Evolutionary conservation across 345 rosid genomes (phyloP), one percentile per base, ranked within the genome.

Genomic region (Camelina hispida): DNA sequence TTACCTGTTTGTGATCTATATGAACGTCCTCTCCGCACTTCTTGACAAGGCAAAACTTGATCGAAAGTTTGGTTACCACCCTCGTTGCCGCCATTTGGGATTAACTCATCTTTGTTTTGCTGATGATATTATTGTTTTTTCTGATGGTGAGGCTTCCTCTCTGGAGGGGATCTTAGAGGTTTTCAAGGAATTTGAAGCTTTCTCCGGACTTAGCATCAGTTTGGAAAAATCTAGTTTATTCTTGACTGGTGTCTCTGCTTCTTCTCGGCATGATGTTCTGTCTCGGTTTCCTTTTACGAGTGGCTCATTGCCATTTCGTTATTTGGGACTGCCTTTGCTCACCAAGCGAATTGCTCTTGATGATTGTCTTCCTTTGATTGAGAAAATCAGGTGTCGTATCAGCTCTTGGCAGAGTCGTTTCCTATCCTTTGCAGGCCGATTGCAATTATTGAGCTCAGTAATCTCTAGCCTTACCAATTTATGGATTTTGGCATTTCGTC

Each of bases 301-400:
- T 2, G 52, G 52, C 1, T 2, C 10, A 0, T 8, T n/a, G 0
- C 52, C 10, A 2, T 10, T 47, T 1, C 11, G 52, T 0, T 47
- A 47, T 7, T 47, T 47, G 22, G 52, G 52, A 7, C 0, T 46
- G 3, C 20, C 51, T 5, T 1, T 47, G 1, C 2, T 47, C 1
- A 16, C 52, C 2, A 47, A 47, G 4, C 3, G 10, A 4, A 47
- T 47, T 11, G 16, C 20, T 0, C 4, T 17, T 3, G 4, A 12
- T 3, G 13, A 48, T 17, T 48, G 2, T 9, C 23, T 17, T 0
- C 54, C 23, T 0, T 12, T 17, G 1, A 9, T 48, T 1, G 54
- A 48, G 2, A 48, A 48, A 0, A 48, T 48, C 2, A 0, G 23
- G 0, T 1, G 5, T 0, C 1, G 1, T 0, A 20, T 20, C 0